Conservation (phyloP, 352 stramenopile genomes). For the Phytopythium oedochilum region DNA sequence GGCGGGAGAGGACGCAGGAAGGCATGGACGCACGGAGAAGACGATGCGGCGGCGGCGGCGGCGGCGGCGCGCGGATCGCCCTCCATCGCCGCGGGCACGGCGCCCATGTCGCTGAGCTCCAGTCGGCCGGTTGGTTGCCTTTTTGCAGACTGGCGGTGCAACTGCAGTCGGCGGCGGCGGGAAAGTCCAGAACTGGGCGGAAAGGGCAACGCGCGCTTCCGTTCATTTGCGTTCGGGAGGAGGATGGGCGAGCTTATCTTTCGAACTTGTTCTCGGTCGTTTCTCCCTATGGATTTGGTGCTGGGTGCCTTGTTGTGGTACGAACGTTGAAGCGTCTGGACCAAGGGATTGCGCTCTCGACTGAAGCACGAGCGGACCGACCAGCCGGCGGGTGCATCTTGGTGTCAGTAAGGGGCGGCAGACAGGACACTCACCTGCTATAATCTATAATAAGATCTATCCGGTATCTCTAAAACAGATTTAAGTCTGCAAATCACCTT, state of each 20-base stretch:
- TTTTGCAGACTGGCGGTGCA: conserved; percentile 1
- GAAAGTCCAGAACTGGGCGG: not conserved
- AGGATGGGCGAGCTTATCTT: not conserved
- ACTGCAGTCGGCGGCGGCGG: not conserved
- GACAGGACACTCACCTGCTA: too few species aligned
- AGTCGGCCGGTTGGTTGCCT: too few species aligned
- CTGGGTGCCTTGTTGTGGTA: not conserved
- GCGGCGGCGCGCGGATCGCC: too few species aligned
- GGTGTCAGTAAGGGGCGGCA: not conserved
- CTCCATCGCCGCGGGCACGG: not conserved
- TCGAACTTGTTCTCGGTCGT: not conserved
- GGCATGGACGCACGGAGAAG: too few species aligned
- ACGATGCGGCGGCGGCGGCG: too few species aligned
- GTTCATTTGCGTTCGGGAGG: not conserved
- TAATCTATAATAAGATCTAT: too few species aligned
- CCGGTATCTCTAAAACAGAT: too few species aligned
- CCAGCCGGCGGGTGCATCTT: not conserved
- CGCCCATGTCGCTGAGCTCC: too few species aligned
- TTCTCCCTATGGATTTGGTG: not conserved
- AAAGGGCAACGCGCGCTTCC: not conserved
- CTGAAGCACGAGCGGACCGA: not conserved
- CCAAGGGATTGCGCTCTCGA: not conserved
- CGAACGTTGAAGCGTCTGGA: not conserved
- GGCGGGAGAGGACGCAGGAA: too few species aligned
- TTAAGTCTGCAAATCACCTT: too few species aligned